Conservation (phyloP, 768 basidiomycete species). For the Dictyophora rubrovolvata region DNA sequence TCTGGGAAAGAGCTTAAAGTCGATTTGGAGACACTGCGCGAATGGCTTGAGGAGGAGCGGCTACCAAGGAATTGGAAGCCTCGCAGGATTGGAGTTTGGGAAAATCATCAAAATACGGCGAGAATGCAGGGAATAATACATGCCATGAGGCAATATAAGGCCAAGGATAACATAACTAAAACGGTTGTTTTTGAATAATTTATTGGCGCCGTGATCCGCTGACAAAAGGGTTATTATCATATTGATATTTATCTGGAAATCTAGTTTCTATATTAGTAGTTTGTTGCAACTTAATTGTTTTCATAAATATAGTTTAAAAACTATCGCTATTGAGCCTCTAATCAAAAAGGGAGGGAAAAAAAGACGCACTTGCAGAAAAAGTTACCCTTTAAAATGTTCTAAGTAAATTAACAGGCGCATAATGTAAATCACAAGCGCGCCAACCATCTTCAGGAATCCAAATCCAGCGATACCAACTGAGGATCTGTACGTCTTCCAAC, state of each 20-base stretch:
- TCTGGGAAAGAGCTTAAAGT: neutral
- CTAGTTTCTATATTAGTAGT: neutral
- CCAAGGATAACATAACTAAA: neutral
- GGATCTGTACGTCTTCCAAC: neutral
- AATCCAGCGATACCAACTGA: neutral
- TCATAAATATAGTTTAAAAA: too few species aligned
- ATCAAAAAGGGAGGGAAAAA: neutral
- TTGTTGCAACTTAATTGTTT: too few species aligned
- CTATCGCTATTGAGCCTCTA: too few species aligned
- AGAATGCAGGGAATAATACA: slow-evolving; percentile 4
- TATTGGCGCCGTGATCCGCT: neutral
- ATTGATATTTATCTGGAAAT: neutral
- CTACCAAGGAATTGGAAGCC: slow-evolving; percentile 2
- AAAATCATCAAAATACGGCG: slow-evolving; percentile 1
- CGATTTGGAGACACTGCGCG: neutral
- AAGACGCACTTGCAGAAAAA: neutral
- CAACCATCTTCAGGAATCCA: neutral
- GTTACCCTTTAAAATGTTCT: neutral
- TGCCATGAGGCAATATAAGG: neutral
- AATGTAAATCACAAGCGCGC: neutral
- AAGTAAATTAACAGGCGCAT: neutral
- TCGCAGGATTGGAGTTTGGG: neutral
- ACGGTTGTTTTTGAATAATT: slow-evolving; percentile 3
- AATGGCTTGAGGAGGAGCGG: slow-evolving; percentile 6
- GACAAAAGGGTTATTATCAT: neutral